Percentiles rank a stretch among this genome's conserved stretches.
Evolutionary conservation across 805 yeast genomes (phyloP).

Genomic region (Yarrowia sp.): DNA sequence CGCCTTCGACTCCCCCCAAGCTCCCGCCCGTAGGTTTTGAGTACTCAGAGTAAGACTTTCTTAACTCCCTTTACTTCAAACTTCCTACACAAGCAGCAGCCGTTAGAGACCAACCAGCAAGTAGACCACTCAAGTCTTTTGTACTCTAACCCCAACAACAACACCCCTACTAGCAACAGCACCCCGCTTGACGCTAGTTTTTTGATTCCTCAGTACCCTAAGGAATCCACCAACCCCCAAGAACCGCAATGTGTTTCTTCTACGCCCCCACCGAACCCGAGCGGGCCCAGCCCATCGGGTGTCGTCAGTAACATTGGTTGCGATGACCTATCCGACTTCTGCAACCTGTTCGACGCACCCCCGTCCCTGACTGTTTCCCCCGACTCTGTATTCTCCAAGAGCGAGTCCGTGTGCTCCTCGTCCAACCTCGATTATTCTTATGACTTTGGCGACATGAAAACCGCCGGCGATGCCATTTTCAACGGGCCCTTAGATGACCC

Average conservation of each 20-base stretch:
- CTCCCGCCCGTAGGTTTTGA: constrained; percentile 36
- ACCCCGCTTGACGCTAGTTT: constrained; percentile 37
- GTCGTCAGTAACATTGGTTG: background rate
- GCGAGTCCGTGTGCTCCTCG: constrained; percentile 35
- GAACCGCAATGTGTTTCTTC: constrained; percentile 21
- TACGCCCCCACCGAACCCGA: constrained; percentile 5
- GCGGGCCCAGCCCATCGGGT: constrained; percentile 8
- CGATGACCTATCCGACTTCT: constrained; percentile 15
- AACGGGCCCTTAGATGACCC: constrained; percentile 39
- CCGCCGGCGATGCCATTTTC: constrained; percentile 35
- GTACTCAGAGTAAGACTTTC: constrained; percentile 36
- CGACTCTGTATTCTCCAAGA: constrained; percentile 36
- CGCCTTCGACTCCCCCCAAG: constrained; percentile 38
- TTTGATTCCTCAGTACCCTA: constrained; percentile 28
- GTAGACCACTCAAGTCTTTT: constrained; percentile 34
- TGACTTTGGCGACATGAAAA: constrained; percentile 19
- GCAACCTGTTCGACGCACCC: constrained; percentile 34
- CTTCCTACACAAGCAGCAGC: constrained; percentile 37
- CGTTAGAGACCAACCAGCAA: constrained; percentile 32
- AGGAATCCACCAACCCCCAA: constrained; percentile 30
- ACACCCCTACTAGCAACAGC: constrained; percentile 32
- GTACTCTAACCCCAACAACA: constrained; percentile 24
- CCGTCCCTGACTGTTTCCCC: constrained; percentile 35
- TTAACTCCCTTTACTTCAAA: constrained; percentile 38
- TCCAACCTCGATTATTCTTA: constrained; percentile 36